phyloP scores from a whole-genome alignment of 1,139 yeast genomes.

The Scheffersomyces insectosa region DNA sequence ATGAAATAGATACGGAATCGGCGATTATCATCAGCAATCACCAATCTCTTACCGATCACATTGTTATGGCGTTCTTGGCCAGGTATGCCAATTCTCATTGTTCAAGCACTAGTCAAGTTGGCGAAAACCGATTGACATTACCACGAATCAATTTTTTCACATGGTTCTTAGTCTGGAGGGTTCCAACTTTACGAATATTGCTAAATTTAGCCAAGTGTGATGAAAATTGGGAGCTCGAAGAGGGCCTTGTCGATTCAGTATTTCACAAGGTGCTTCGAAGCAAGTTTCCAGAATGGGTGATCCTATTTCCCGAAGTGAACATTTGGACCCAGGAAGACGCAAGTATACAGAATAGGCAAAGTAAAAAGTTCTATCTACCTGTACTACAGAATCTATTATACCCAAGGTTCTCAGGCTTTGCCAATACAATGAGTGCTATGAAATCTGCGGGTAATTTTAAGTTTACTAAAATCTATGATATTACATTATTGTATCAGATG shows the following conservation, averaged over 20 bases:
- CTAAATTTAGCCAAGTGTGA: constrained; percentile 50
- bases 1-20: constrained; percentile 42
- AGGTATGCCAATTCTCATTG: constrained; percentile 15
- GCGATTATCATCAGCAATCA: constrained; percentile 57
- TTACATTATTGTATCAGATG: constrained; percentile 48
- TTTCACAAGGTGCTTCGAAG: constrained; percentile 27
- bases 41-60: constrained; percentile 54
- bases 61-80: constrained; percentile 49
- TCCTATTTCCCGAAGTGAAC: constrained; percentile 74
- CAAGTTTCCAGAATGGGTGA: constrained; percentile 51
- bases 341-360: constrained; percentile 49
- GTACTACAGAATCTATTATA: constrained; percentile 55
- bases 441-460: constrained; percentile 30
- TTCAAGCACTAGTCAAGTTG: not conserved
- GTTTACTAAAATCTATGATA: constrained; percentile 50
- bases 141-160: constrained; percentile 57
- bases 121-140: constrained; percentile 15
- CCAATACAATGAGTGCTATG: constrained; percentile 48
- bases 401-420: constrained; percentile 61
- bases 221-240: constrained; percentile 64
- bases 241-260: constrained; percentile 22
- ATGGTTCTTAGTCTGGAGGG: constrained; percentile 60
- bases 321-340: constrained; percentile 52
- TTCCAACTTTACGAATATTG: constrained; percentile 48
- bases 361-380: constrained; percentile 55